A percentile compares a stretch with the other conserved stretches of the same genome.
These are phyloP conservation scores for Xylaria sp. DNA, from an alignment of 2,329 filamentous ascomycete genomes.

Conservation along the genomic window DNA sequence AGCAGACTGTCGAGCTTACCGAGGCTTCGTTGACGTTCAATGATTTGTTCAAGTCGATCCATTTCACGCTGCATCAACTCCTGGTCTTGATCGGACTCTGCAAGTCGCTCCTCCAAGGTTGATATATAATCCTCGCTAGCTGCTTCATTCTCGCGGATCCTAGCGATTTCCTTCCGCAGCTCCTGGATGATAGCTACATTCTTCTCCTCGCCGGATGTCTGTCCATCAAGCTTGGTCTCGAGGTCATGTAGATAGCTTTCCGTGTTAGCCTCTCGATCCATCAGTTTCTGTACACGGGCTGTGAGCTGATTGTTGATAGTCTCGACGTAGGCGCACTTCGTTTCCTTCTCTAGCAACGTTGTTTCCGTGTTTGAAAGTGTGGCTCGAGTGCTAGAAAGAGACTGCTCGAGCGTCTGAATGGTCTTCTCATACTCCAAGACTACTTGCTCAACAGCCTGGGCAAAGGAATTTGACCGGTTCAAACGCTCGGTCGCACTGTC, in stretches of 20 bases:
- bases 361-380: conserved; percentile 88
- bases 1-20: conserved; percentile 94
- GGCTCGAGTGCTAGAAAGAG: conserved; percentile 86
- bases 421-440: conserved; percentile 99
- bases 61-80: conserved; percentile 98
- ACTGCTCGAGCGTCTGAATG: conserved; percentile 91
- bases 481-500: conserved; percentile 87
- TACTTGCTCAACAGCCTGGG: conserved; percentile 94
- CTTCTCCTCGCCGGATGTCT: conserved; percentile 91
- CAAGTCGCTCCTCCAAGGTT: conserved; percentile 92
- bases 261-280: conserved; percentile 90
- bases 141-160: conserved; percentile 88
- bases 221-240: conserved; percentile 88
- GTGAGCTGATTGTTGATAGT: conserved; percentile 93
- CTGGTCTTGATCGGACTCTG: conserved; percentile 94
- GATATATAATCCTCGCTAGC: conserved; percentile 97
- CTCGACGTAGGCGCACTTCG: conserved; percentile 91
- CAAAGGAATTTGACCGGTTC: conserved; percentile 95
- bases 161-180: conserved; percentile 88
- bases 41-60: conserved; percentile 90
- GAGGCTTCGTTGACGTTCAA: conserved; percentile 93
- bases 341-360: conserved; percentile 89
- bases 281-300: conserved; percentile 87
- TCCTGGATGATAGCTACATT: conserved; percentile 87
- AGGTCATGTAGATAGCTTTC: conserved; percentile 94